Base-by-base conservation (phyloP, 2,329 filamentous ascomycete species). In the Colletotrichum sp. region DNA sequence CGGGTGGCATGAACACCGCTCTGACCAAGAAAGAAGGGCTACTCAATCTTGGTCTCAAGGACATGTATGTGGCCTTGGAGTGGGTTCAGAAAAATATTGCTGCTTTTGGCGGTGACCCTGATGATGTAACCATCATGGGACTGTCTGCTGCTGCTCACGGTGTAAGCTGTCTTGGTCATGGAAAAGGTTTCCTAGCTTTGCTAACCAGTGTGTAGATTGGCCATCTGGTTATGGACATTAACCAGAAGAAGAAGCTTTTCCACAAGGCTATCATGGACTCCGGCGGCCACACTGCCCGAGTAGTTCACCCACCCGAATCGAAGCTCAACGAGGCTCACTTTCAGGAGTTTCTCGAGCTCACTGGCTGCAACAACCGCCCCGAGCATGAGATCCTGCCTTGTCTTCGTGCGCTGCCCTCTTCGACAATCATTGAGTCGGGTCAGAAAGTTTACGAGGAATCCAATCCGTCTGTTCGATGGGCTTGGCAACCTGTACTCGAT, bases 1-100 rank as follows among this genome's bases (percentile, higher is more conserved):
- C 92, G 81, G 92, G 92, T 1, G 92, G 93, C 78, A 79, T 93
- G 11, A 88, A 89, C 13, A 91, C 87, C 9, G 81, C 83, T 34
- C 81, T 91, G 65, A 87, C 89, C 44, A 83, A 86, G 13, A 87
- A 89, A 29, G 88, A 89, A 69, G 90, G 89, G 0, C 75, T 88
- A 1, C 84, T 91, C 22, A 92, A 92, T 77, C 83, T 89, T 15
- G 91, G 90, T 0, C 80, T 91, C 13, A 85, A 85, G 57, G 89
- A 91, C 75, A 89, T 90, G 79, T 83, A 86, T 27, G 77, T 87
- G 6, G 84, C 86, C 1, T 81, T 91, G 8, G 81, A 86, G 67
- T 91, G 89, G 89, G 84, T 91, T 4, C 84, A 87, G 55, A 86
- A 89, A 66, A 90, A 91, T 78, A 89, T 91, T 69, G 83, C 77